These are phyloP conservation scores for Penicillium crystallinum DNA, from an alignment of 495 filamentous ascomycete genomes.

Conservation along the genomic window DNA sequence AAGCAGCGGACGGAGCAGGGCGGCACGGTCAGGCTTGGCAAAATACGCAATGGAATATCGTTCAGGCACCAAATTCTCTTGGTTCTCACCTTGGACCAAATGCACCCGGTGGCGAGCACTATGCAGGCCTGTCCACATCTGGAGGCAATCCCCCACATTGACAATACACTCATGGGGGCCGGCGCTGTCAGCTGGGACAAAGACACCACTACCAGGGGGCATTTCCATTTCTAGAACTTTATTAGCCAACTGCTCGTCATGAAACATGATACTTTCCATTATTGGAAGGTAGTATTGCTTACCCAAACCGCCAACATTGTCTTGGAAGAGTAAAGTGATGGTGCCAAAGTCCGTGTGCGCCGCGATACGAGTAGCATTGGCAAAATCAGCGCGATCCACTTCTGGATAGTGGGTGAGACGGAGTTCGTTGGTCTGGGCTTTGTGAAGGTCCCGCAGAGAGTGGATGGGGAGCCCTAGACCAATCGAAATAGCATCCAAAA, in stretches of 20 bases:
- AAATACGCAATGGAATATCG: neutral
- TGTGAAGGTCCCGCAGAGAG: neutral
- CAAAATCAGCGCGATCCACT: neutral
- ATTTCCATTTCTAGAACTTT: too few species aligned
- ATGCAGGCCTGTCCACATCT: neutral
- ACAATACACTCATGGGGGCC: neutral
- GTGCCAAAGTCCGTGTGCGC: slow-evolving; percentile 35
- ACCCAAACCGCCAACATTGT: slow-evolving; percentile 28
- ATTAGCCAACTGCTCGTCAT: too few species aligned
- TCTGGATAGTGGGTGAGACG: slow-evolving; percentile 2
- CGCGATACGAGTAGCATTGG: neutral
- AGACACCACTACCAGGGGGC: neutral
- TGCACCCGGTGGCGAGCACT: neutral
- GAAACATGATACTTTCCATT: neutral
- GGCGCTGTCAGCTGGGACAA: neutral
- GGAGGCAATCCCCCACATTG: neutral
- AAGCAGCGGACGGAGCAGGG: neutral
- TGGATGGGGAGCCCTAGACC: neutral
- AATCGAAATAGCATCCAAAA: neutral
- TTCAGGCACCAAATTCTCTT: neutral
- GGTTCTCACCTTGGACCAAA: neutral
- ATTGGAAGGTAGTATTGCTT: neutral
- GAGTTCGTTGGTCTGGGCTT: slow-evolving; percentile 11
- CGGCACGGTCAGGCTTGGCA: neutral
- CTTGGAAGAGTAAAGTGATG: slow-evolving; percentile 37